Conservation (phyloP, 805 yeast species). For the Blastobotrys parvus region DNA sequence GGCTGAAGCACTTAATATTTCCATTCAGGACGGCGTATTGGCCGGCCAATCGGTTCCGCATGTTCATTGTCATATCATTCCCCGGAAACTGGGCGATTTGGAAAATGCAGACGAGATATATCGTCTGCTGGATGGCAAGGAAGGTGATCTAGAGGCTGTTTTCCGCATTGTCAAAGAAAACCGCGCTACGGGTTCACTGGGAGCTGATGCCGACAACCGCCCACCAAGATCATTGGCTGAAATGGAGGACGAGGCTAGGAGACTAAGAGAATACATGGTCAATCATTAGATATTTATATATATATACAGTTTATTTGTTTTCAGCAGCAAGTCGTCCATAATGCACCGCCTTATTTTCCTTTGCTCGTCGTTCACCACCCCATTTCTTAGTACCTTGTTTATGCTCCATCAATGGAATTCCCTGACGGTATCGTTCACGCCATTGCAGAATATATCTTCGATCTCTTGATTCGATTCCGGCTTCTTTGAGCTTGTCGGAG, state of each 20-base stretch:
- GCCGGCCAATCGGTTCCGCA: constrained; percentile 98
- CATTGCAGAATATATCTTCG: constrained; percentile 63
- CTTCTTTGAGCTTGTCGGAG: constrained; percentile 52
- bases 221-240: constrained; percentile 47
- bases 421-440: constrained; percentile 56
- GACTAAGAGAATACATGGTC: constrained; percentile 29
- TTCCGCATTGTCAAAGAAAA: constrained; percentile 24
- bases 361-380: constrained; percentile 83
- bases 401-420: constrained; percentile 47
- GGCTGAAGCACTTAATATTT: constrained; percentile 80
- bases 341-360: constrained; percentile 46
- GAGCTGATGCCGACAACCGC: constrained; percentile 45
- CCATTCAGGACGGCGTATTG: constrained; percentile 93
- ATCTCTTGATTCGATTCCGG: constrained; percentile 66
- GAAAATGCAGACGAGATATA: constrained; percentile 72
- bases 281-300: neutral
- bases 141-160: constrained; percentile 37
- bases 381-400: constrained; percentile 63
- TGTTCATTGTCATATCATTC: constrained; percentile 88
- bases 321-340: constrained; percentile 20
- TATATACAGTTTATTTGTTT: constrained; percentile 12
- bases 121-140: constrained; percentile 47
- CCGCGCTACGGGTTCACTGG: constrained; percentile 16
- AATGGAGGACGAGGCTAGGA: constrained; percentile 65
- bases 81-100: constrained; percentile 52